Percentiles rank a stretch among this genome's conserved stretches.
Evolutionary conservation across 768 basidiomycete genomes (phyloP).

Genomic region (Naganishia randhawae): DNA sequence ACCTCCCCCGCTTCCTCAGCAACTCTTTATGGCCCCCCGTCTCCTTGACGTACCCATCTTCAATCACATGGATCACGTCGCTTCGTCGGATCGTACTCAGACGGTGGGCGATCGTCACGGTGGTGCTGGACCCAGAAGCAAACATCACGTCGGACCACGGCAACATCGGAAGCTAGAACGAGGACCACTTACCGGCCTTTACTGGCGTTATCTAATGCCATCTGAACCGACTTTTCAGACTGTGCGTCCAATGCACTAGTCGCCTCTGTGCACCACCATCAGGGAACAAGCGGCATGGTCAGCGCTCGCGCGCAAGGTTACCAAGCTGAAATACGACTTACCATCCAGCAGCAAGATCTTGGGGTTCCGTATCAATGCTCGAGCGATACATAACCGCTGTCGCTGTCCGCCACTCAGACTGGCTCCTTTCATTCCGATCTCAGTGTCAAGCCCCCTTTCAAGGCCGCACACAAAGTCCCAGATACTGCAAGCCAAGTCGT

Average conservation of each 20-base stretch:
- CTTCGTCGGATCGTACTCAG: conserved; percentile 43
- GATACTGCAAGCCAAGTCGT: background rate
- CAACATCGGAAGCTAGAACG: background rate
- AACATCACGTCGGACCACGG: background rate
- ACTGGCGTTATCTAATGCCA: conserved; percentile 33
- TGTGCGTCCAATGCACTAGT: conserved; percentile 43
- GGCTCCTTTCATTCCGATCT: conserved; percentile 48
- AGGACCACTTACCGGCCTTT: conserved; percentile 30
- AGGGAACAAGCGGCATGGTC: background rate
- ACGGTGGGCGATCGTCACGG: conserved; percentile 46
- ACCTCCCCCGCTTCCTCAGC: conserved; percentile 38
- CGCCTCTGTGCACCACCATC: conserved; percentile 31
- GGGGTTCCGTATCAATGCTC: conserved; percentile 44
- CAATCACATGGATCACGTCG: conserved; percentile 46
- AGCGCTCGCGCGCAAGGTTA: background rate
- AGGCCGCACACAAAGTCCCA: conserved; percentile 39
- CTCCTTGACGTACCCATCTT: conserved; percentile 44
- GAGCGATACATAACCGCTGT: conserved; percentile 48
- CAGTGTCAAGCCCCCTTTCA: conserved; percentile 42
- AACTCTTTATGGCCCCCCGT: conserved; percentile 45
- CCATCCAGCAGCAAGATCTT: conserved; percentile 46
- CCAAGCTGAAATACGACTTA: background rate
- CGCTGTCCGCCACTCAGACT: conserved; percentile 46
- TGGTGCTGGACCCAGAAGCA: conserved; percentile 42
- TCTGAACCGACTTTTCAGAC: conserved; percentile 16